A percentile compares a stretch with the other conserved stretches of the same genome.
Evolutionary conservation across 2,329 filamentous ascomycete species (phyloP).

Genomic region (Cladosporium sp.): DNA sequence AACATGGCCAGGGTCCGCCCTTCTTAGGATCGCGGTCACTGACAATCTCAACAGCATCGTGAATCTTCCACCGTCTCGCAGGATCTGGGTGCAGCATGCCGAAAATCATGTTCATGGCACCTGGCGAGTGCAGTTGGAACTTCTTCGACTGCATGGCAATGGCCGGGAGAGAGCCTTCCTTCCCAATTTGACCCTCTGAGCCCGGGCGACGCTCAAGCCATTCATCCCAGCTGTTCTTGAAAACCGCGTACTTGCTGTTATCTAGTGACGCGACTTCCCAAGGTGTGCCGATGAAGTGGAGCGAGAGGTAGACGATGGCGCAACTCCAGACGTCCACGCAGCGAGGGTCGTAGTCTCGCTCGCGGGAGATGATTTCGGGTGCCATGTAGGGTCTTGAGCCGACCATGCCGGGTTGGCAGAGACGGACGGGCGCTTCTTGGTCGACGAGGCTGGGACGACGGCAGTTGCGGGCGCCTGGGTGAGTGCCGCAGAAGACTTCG

Average conservation of each 20-base stretch:
- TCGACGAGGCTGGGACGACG: slow-evolving; percentile 60
- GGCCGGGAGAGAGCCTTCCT: slow-evolving; percentile 36
- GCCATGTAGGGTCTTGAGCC: slow-evolving; percentile 84
- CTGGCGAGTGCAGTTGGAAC: slow-evolving; percentile 64
- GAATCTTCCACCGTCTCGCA: slow-evolving; percentile 63
- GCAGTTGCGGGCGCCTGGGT: slow-evolving; percentile 64
- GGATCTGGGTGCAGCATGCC: slow-evolving; percentile 82
- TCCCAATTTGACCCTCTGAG: slow-evolving; percentile 41
- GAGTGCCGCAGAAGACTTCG: slow-evolving; percentile 76
- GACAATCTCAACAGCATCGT: slow-evolving; percentile 59
- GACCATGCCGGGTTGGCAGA: slow-evolving; percentile 75
- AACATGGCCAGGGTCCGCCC: slow-evolving; percentile 22
- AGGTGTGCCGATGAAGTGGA: slow-evolving; percentile 67
- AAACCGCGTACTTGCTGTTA: slow-evolving; percentile 57
- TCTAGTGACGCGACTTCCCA: slow-evolving; percentile 65
- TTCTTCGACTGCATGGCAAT: slow-evolving; percentile 63
- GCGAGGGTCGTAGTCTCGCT: slow-evolving; percentile 66
- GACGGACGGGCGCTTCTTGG: slow-evolving; percentile 66
- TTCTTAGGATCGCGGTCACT: slow-evolving; percentile 25
- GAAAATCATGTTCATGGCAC: slow-evolving; percentile 66
- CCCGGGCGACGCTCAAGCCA: slow-evolving; percentile 58
- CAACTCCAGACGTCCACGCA: slow-evolving; percentile 82
- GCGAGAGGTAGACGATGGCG: slow-evolving; percentile 75
- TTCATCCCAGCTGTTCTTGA: slow-evolving; percentile 64
- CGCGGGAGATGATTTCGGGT: slow-evolving; percentile 73